Percentiles rank a stretch among this genome's conserved stretches.
Evolutionary conservation across 2,329 filamentous ascomycete species (phyloP).

Genomic region (Microcyclospora tardicrescens): DNA sequence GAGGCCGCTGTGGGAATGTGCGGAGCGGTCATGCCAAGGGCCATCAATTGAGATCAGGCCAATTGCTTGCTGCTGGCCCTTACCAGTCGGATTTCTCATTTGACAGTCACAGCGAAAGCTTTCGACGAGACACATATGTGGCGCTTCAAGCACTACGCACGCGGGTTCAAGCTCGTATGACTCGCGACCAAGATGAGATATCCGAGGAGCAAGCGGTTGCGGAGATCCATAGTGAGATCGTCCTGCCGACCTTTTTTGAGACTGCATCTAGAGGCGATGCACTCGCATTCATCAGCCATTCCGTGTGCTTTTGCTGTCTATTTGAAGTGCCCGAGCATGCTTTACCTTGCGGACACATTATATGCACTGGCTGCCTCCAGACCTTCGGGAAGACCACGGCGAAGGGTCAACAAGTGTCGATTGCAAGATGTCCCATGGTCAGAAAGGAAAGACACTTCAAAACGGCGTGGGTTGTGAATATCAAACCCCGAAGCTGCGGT

Average conservation of each 20-base stretch:
- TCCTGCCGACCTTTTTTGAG: slow-evolving; percentile 16
- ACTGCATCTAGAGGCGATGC: slow-evolving; percentile 2
- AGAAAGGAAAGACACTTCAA: slow-evolving; percentile 1
- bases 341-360: slow-evolving; percentile 31
- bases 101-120: slow-evolving; percentile 14
- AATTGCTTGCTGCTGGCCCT: slow-evolving; percentile 24
- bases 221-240: slow-evolving; percentile 6
- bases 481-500: slow-evolving; percentile 26
- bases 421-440: slow-evolving; percentile 16
- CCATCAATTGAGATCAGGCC: slow-evolving; percentile 28
- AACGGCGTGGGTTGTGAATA: slow-evolving; percentile 6
- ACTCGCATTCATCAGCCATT: slow-evolving; percentile 24
- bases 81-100: slow-evolving; percentile 22
- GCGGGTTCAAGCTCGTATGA: too few species aligned
- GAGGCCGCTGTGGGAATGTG: slow-evolving; percentile 27
- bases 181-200: background rate
- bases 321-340: slow-evolving; percentile 27
- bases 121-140: background rate
- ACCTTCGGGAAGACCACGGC: slow-evolving; percentile 13
- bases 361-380: slow-evolving; percentile 28
- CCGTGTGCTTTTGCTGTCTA: slow-evolving; percentile 32
- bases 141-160: too few species aligned
- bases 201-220: slow-evolving; percentile 8
- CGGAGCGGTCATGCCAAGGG: slow-evolving; percentile 13
- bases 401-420: background rate